Base-by-base conservation (phyloP, 495 filamentous ascomycete species). In the Xylaria cubensis region DNA sequence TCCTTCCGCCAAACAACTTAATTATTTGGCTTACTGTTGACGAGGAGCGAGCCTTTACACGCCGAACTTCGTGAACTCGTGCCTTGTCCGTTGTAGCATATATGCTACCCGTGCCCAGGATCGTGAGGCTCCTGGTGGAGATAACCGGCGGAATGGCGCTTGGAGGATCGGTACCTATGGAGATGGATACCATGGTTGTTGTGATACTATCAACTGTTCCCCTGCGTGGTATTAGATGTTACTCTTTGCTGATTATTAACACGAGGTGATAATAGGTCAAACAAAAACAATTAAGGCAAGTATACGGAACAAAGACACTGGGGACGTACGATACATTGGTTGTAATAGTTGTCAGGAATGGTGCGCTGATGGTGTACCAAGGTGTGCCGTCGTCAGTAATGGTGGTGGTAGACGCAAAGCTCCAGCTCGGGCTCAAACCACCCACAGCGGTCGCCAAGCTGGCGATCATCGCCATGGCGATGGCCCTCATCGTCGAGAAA, bases 121-220 rank as follows among this genome's bases (percentile, higher is more conserved):
- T 26, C 36, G 58, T 42, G 15, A 5, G 19, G 12, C 36, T 55
- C 21, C 4, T 55, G 59, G n/a, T 56, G 10, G 34, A 8, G 32
- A 8, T 19, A 26, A 1, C 19, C 46, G n/a, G 21, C 1, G 17
- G 24, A 19, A 58, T 21, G 24, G 26, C n/a, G 15, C 26, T 34
- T 9, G 69, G 69, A 46, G 21, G 26, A 4, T 65, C 1, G 10
- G 61, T 71, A 12, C 69, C 69, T 21, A 65, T 58, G 7, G 69
- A 71, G 46, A 64, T 64, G 32, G 51, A 65, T 32, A 48, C 24
- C 50, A 4, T 53, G 50, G 61, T 71, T 19, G n/a, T 48, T 5
- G 69, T 71, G 50, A 64, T 56, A 10, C 61, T 59, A n/a, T 65
- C 39, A 7, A n/a, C 56, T 0, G 69, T 56, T 53, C 69, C 69